A percentile compares a stretch with the other conserved stretches of the same genome.
Conservation (phyloP, 2,329 filamentous ascomycete genomes). For the Sarocladium strictum region DNA sequence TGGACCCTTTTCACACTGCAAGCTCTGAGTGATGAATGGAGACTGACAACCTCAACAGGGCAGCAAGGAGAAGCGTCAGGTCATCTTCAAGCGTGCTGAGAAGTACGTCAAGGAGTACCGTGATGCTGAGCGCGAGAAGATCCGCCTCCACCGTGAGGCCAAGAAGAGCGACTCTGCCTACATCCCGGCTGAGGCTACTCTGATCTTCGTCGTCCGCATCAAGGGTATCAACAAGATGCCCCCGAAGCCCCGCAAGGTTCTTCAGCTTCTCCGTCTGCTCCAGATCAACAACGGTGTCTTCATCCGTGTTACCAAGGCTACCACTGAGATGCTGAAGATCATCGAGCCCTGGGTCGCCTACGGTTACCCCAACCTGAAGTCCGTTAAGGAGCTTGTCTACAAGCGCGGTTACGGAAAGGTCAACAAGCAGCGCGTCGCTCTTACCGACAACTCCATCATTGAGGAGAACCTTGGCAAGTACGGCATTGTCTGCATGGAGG, state of each 20-base stretch:
- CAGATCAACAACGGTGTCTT: constrained; percentile 99
- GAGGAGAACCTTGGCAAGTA: constrained; percentile 96
- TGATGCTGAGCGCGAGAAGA: constrained; percentile 95
- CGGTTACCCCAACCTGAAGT: constrained; percentile 99
- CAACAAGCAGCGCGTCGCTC: constrained; percentile 92
- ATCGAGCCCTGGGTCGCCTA: constrained; percentile 99
- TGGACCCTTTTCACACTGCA: constrained; percentile 16
- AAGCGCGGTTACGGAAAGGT: constrained; percentile 99
- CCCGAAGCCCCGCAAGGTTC: constrained; percentile 99
- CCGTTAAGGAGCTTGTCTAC: constrained; percentile 98
- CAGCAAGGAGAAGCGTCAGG: constrained; percentile 96
- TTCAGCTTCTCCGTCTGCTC: constrained; percentile 97
- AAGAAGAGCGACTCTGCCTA: constrained; percentile 92
- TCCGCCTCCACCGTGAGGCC: constrained; percentile 82
- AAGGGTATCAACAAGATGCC: constrained; percentile 99
- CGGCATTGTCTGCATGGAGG: constrained; percentile 98
- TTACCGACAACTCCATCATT: constrained; percentile 97
- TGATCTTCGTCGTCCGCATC: constrained; percentile 98
- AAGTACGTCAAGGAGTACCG: constrained; percentile 99
- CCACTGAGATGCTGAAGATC: constrained; percentile 92
- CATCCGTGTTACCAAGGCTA: constrained; percentile 95
- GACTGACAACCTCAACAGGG: constrained; percentile 54
- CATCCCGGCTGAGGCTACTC: constrained; percentile 88
- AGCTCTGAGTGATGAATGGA: constrained; percentile 10
- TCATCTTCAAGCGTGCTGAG: constrained; percentile 99